phyloP scores from a whole-genome alignment of 495 filamentous ascomycete species.

The Hypoxylon lenormandii region DNA sequence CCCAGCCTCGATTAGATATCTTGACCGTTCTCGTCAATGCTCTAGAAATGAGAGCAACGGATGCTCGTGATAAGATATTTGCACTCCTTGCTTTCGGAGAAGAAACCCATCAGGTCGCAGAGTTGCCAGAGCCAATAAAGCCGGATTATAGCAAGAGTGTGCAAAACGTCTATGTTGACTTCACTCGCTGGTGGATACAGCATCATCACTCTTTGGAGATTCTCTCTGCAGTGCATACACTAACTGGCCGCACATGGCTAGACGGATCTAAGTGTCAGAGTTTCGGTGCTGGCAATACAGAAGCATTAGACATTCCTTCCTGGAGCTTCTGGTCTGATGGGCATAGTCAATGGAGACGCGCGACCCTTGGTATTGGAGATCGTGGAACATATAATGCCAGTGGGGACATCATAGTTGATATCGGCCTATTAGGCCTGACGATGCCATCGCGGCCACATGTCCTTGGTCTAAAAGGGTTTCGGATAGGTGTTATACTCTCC shows the following conservation, averaged over 20 bases:
- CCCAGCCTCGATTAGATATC: not conserved
- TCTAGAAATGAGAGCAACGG: slow-evolving; percentile 2
- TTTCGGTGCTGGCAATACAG: not conserved
- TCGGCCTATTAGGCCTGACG: not conserved
- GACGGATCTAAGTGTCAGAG: not conserved
- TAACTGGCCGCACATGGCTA: not conserved
- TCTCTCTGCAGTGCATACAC: slow-evolving; percentile 3
- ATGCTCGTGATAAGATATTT: slow-evolving; percentile 8
- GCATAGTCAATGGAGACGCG: slow-evolving; percentile 7
- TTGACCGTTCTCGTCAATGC: not conserved
- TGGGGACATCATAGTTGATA: not conserved
- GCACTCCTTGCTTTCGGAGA: slow-evolving; percentile 2
- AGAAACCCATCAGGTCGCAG: not conserved
- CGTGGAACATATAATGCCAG: not conserved
- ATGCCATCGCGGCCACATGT: not conserved
- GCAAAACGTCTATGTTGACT: not conserved
- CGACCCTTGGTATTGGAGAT: slow-evolving; percentile 1
- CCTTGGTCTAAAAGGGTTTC: slow-evolving; percentile 6
- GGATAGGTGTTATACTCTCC: not conserved
- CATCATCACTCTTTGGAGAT: not conserved
- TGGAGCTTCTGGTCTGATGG: slow-evolving; percentile 10
- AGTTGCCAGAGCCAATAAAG: not conserved
- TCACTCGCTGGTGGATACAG: slow-evolving; percentile 3
- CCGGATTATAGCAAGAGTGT: not conserved
- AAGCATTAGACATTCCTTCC: not conserved